phyloP scores from a whole-genome alignment of 1,284 basidiomycete species.

The Naganishia cerealis region DNA sequence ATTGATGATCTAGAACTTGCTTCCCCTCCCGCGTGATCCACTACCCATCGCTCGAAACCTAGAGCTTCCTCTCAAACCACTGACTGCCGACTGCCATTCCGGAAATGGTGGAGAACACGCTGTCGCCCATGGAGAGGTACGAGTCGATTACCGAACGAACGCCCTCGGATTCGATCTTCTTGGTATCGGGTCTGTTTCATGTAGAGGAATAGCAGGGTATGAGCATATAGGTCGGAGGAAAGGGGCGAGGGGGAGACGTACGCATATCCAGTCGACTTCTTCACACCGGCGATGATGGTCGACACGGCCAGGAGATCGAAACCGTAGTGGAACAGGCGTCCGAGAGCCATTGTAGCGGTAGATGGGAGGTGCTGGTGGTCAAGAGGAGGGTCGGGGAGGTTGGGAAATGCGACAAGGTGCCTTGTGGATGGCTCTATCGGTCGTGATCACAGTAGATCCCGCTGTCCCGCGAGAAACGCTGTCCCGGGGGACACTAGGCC shows the following conservation, averaged over 20 bases:
- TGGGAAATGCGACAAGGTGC: background rate
- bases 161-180: slow-evolving; percentile 71
- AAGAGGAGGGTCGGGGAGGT: background rate
- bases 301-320: slow-evolving; percentile 83
- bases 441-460: background rate
- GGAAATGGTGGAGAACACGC: slow-evolving; percentile 78
- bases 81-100: slow-evolving; percentile 74
- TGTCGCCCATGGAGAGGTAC: slow-evolving; percentile 84
- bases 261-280: slow-evolving; percentile 84
- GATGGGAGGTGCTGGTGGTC: background rate
- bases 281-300: slow-evolving; percentile 86
- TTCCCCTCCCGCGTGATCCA: background rate
- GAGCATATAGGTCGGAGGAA: background rate
- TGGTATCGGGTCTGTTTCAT: slow-evolving; percentile 64
- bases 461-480: background rate
- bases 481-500: background rate
- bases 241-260: slow-evolving; percentile 57
- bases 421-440: background rate
- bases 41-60: background rate
- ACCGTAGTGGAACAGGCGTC: slow-evolving; percentile 78
- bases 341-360: slow-evolving; percentile 64
- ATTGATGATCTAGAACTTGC: background rate
- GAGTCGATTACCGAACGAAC: slow-evolving; percentile 71
- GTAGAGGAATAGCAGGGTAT: slow-evolving; percentile 4
- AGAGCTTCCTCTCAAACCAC: slow-evolving; percentile 58